A percentile compares a stretch with the other conserved stretches of the same genome.
Evolutionary conservation across 306 rosid genomes (phyloP).

Genomic region (Medicago ruthenica): DNA sequence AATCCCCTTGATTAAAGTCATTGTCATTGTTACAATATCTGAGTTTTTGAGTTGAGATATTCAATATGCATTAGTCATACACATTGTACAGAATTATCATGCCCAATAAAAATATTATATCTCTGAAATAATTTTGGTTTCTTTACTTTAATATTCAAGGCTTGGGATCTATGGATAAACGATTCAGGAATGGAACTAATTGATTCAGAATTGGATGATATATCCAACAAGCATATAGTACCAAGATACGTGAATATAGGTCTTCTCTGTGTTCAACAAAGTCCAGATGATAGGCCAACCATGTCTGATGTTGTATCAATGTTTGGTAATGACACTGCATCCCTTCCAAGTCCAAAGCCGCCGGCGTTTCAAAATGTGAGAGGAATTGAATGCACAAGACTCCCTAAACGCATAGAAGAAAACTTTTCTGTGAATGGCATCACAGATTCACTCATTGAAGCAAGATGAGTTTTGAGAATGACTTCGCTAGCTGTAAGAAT

Average conservation of each 20-base stretch:
- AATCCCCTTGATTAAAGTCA: too few relatives aligned
- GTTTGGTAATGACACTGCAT: conserved; percentile 45
- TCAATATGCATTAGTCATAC: neutral
- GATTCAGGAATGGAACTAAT: conserved; percentile 31
- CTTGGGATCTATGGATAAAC: conserved; percentile 52
- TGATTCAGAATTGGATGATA: conserved; percentile 31
- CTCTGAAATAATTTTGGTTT: neutral
- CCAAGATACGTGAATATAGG: conserved; percentile 43
- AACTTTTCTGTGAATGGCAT: conserved; percentile 30
- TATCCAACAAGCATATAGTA: neutral
- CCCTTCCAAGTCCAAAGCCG: conserved; percentile 40
- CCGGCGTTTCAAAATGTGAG: conserved; percentile 44
- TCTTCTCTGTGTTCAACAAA: conserved; percentile 51
- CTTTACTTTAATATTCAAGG: conserved; percentile 24
- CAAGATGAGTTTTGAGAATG: conserved; percentile 34
- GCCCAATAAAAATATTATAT: neutral
- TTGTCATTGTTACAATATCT: neutral
- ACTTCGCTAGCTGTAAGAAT: neutral
- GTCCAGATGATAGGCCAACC: conserved; percentile 47
- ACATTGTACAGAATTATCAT: too few relatives aligned
- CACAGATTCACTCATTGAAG: conserved; percentile 38
- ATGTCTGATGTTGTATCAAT: conserved; percentile 52
- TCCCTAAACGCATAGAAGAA: neutral
- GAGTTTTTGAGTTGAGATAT: too few relatives aligned
- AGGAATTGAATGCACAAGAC: conserved; percentile 7